These are phyloP conservation scores for Lecanosticta acicola DNA, from an alignment of 2,329 filamentous ascomycete species.

Conservation along the genomic window DNA sequence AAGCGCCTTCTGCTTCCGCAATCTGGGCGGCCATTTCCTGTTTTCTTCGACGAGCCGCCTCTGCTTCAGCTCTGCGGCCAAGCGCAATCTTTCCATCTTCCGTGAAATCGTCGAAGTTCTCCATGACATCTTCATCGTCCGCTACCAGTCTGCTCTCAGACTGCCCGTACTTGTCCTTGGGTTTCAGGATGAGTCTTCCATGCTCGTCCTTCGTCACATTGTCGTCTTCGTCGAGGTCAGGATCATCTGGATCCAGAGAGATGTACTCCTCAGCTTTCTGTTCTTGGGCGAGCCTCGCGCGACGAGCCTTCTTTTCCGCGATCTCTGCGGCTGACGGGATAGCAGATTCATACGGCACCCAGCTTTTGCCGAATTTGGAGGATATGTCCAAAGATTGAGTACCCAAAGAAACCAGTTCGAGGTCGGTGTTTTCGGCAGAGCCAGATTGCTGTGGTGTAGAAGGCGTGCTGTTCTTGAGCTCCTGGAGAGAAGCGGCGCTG, in stretches of 20 bases:
- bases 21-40: slow-evolving; percentile 81
- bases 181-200: slow-evolving; percentile 43
- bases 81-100: slow-evolving; percentile 69
- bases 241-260: slow-evolving; percentile 57
- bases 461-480: slow-evolving; percentile 79
- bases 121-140: slow-evolving; percentile 87
- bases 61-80: slow-evolving; percentile 71
- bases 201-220: slow-evolving; percentile 38
- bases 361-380: slow-evolving; percentile 51
- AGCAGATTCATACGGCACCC: slow-evolving; percentile 36
- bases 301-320: slow-evolving; percentile 80
- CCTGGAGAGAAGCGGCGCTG: slow-evolving; percentile 77
- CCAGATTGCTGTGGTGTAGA: slow-evolving; percentile 65
- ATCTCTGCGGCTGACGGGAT: slow-evolving; percentile 84
- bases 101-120: slow-evolving; percentile 81
- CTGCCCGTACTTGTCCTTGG: slow-evolving; percentile 54
- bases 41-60: slow-evolving; percentile 57
- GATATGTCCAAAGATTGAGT: slow-evolving; percentile 41
- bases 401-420: slow-evolving; percentile 45
- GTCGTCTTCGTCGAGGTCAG: slow-evolving; percentile 36
- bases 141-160: slow-evolving; percentile 64
- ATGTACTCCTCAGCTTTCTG: slow-evolving; percentile 54
- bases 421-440: slow-evolving; percentile 25
- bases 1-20: slow-evolving; percentile 52
- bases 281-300: slow-evolving; percentile 72